Percentiles rank a stretch among this genome's conserved stretches.
phyloP scores from a whole-genome alignment of 805 yeast species.

The Sungouiella blattae region DNA sequence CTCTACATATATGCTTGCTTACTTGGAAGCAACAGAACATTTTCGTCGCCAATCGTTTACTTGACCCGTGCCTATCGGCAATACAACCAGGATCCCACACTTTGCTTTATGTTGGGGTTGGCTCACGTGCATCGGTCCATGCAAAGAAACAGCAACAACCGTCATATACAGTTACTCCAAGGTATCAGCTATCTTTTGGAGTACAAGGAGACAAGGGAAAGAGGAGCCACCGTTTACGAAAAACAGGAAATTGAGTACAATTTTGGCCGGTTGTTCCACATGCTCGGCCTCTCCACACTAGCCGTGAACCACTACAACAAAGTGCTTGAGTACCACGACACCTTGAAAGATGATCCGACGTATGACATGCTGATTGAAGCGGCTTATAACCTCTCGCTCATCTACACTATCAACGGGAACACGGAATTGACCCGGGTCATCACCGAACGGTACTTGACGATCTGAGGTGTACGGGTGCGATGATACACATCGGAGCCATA shows the following conservation, averaged over 20 bases:
- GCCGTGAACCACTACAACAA: conserved; percentile 73
- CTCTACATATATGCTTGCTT: conserved; percentile 77
- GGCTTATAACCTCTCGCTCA: conserved; percentile 77
- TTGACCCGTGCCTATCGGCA: conserved; percentile 65
- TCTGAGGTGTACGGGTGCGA: conserved; percentile 15
- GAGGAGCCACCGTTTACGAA: conserved; percentile 42
- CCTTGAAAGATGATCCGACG: conserved; percentile 35
- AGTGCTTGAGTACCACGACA: conserved; percentile 48
- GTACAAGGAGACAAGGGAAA: conserved; percentile 54
- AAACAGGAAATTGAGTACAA: conserved; percentile 79
- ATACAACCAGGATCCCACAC: conserved; percentile 72
- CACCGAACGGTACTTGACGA: conserved; percentile 61
- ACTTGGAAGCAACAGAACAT: conserved; percentile 77
- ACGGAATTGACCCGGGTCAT: conserved; percentile 56
- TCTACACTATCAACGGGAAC: conserved; percentile 77
- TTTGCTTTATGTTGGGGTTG: conserved; percentile 70
- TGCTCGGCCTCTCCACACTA: conserved; percentile 68
- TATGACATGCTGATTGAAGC: conserved; percentile 71
- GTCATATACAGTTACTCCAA: conserved; percentile 85
- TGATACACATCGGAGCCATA: background rate
- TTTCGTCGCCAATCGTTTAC: conserved; percentile 77
- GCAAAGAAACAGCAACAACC: conserved; percentile 81
- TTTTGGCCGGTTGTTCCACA: conserved; percentile 79
- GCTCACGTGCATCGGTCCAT: conserved; percentile 86
- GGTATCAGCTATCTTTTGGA: conserved; percentile 77